phyloP scores from a whole-genome alignment of 2,329 filamentous ascomycete genomes.

The Claviceps humidiphila region DNA sequence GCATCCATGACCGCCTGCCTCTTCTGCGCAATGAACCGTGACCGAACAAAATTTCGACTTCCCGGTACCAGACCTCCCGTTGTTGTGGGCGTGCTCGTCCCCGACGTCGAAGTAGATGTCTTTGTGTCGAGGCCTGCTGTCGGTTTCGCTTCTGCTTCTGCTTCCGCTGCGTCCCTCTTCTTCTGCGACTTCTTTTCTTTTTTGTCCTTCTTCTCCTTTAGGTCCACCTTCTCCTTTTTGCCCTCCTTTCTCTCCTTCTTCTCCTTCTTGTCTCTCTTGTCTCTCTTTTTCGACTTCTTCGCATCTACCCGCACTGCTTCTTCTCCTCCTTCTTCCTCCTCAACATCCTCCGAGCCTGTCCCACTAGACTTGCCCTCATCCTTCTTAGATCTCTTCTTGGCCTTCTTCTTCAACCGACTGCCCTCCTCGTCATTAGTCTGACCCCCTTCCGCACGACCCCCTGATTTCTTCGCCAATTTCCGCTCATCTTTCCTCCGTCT shows the following conservation, averaged over 20 bases:
- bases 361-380: conserved; percentile 10
- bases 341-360: conserved; percentile 11
- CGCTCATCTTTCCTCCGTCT: conserved; percentile 23
- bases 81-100: conserved; percentile 23
- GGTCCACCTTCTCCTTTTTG: conserved; percentile 26
- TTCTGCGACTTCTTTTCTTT: conserved; percentile 26
- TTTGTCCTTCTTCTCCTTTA: conserved; percentile 26
- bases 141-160: conserved; percentile 27
- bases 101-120: conserved; percentile 17
- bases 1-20: conserved; percentile 68
- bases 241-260: not conserved
- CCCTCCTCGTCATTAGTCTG: conserved; percentile 14
- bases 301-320: conserved; percentile 7
- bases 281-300: conserved; percentile 24
- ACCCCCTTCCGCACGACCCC: conserved; percentile 8
- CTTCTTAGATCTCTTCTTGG: conserved; percentile 27
- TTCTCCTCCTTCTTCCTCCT: conserved; percentile 6
- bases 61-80: conserved; percentile 33
- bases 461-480: conserved; percentile 17
- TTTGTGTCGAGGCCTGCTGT: conserved; percentile 10
- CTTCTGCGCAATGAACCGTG: conserved; percentile 81
- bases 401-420: conserved; percentile 27
- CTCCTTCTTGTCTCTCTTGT: conserved; percentile 20
- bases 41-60: conserved; percentile 60
- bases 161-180: conserved; percentile 37